Evolutionary conservation across 345 rosid species (phyloP).

Genomic region (Eucalyptus globulus): DNA sequence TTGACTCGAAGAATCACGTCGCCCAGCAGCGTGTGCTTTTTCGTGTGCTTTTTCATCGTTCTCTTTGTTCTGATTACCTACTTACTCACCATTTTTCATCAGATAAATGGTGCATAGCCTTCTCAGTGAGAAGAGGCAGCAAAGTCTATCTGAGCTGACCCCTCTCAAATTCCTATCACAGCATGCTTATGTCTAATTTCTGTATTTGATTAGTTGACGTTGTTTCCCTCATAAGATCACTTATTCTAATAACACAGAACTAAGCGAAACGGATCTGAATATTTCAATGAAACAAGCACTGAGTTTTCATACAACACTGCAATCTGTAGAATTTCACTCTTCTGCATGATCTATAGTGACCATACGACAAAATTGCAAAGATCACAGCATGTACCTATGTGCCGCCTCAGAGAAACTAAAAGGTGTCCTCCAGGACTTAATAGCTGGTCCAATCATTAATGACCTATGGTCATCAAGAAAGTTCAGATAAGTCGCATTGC

Average conservation of each 20-base stretch:
- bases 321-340: neutral
- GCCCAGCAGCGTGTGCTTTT: neutral
- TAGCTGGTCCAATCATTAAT: neutral
- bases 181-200: neutral
- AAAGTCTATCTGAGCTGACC: neutral
- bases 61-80: neutral
- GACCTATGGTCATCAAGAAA: neutral
- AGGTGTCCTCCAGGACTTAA: neutral
- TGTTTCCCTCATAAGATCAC: neutral
- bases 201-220: neutral
- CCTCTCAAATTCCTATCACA: neutral
- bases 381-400: neutral
- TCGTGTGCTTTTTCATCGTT: neutral
- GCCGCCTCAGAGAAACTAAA: neutral
- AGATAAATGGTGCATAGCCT: neutral
- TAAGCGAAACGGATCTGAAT: neutral
- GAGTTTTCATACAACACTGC: neutral
- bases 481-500: neutral
- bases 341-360: neutral
- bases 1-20: neutral
- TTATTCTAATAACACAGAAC: neutral
- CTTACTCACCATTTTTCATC: neutral
- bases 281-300: neutral
- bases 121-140: neutral
- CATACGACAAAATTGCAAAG: neutral